These are phyloP conservation scores for Eucalyptus tenuipes DNA, from an alignment of 345 rosid genomes.

Conservation along the genomic window DNA sequence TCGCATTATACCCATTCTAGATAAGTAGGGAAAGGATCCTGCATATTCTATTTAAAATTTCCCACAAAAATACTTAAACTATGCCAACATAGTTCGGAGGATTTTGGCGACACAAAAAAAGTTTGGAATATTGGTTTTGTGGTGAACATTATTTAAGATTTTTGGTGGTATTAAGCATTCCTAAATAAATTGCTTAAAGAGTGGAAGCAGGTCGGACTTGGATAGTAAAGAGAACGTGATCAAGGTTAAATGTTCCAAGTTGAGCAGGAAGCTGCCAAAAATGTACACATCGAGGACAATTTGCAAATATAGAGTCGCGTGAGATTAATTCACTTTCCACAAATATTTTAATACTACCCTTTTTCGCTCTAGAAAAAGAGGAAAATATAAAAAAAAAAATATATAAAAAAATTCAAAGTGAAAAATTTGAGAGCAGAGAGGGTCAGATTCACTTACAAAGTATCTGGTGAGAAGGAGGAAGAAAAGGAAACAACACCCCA, in stretches of 20 bases:
- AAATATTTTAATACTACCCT: background rate
- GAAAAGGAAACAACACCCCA: slow-evolving; percentile 73
- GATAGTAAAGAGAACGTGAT: background rate
- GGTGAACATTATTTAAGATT: background rate
- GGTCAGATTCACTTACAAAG: slow-evolving; percentile 38
- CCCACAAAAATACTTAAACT: background rate
- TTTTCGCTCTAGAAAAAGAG: background rate
- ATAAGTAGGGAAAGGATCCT: background rate
- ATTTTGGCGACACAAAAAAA: background rate
- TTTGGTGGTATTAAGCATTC: background rate
- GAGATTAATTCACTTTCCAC: background rate
- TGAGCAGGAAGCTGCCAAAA: background rate
- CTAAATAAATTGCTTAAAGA: background rate
- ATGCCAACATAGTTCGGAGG: background rate
- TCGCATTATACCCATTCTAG: background rate
- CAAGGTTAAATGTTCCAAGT: background rate
- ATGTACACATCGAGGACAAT: background rate
- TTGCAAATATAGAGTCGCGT: background rate
- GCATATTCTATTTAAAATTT: background rate
- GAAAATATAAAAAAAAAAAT: background rate
- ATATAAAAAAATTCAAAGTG: background rate
- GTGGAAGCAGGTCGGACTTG: background rate
- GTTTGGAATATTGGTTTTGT: background rate
- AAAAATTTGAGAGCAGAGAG: background rate
- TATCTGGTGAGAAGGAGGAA: slow-evolving; percentile 56